Base-by-base conservation (phyloP, 768 basidiomycete genomes). In the Grammothele lineata region DNA sequence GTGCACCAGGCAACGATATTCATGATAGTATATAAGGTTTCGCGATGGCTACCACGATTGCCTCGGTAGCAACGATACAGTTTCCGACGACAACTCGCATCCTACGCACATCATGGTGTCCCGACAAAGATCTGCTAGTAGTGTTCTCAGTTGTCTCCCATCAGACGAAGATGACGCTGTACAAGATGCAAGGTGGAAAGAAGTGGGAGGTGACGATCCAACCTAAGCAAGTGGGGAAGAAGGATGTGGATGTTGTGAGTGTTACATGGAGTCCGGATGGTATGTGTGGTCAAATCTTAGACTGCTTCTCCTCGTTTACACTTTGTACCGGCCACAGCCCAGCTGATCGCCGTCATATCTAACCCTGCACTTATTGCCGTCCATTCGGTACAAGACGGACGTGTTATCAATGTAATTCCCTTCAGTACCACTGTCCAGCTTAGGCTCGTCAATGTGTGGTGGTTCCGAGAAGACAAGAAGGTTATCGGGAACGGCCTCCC, bases 191-290 rank as follows among this genome's bases (percentile, higher is more conserved):
- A 54, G 87, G 89, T 15, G 67, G 79, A 6, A 90, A 81, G 64
- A 81, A 84, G 52, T 92, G 90, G 90, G 88, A 92, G 58, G 73
- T 87, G 30, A 83, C 84, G 55, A 71, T 85, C n/a, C 59, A 64
- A 24, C 34, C 53, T 33, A 78, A 76, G 24, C 54, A 61, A 2
- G 43, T 43, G 27, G 41, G 50, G 8, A 48, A 45, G 70, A 67
- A 34, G 4, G 46, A 53, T 8, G 73, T 76, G 37, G 73, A 76
- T 44, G 74, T 87, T 23, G 70, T 76, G 35, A 80, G 70, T 37
- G 58, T 92, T 25, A 77, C 78, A 11, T 92, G 89, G 90, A 89
- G 87, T 64, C 89, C 90, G 3, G 86, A 85, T 63, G 86, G 90
- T 88, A 67, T 47, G 65, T 45, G 24, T 15, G 19, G 7, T 30